Base-by-base conservation (phyloP, 345 rosid genomes). In the Hypericum androsaemum region DNA sequence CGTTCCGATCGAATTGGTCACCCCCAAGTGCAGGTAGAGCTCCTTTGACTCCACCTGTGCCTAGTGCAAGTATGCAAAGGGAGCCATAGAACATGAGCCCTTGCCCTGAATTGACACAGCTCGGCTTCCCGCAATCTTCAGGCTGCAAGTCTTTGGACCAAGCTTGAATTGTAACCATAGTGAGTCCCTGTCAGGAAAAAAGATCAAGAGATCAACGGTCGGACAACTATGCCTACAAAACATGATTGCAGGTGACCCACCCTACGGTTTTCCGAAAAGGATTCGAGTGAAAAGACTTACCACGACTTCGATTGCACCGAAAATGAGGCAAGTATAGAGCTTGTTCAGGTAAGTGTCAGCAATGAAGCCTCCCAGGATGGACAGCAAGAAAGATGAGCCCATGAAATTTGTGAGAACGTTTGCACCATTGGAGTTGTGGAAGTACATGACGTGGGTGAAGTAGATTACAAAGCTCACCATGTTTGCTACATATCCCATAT, bases 331-430 rank as follows among this genome's bases (percentile, higher is more conserved):
- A 2, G 73, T 55, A 12, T 50, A 50, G 28, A 69, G 36, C n/a
- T 62, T 15, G 7, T 56, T 59, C 41, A 60, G 43, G 65, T 46
- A 64, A 51, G 63, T 55, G 43, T 56, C 65, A 0, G 73, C 52
- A 57, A 64, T 12, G 63, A 64, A 69, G 47, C 59, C 69, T 47
- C 69, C 69, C 0, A 56, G 2, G 13, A 65, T 54, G 4, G 64
- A 41, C 13, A 70, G 64, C 54, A 70, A 10, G 46, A 57, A 65
- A 11, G 12, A 39, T 1, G 61, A 45, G 2, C 70, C 67, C 66
- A 61, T 37, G 60, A 57, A 70, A 64, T 57, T 70, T 10, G 71
- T 70, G 10, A 70, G 61, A 43, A 67, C 53, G 52, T 56, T 65
- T 44, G 71, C 43, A 35, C 67, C 48, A 10, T 59, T 45, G 17